Percentiles rank a stretch among this genome's conserved stretches.
These are phyloP conservation scores for Heliosperma pusillum DNA, from an alignment of 148 eudicot species.

Conservation along the genomic window DNA sequence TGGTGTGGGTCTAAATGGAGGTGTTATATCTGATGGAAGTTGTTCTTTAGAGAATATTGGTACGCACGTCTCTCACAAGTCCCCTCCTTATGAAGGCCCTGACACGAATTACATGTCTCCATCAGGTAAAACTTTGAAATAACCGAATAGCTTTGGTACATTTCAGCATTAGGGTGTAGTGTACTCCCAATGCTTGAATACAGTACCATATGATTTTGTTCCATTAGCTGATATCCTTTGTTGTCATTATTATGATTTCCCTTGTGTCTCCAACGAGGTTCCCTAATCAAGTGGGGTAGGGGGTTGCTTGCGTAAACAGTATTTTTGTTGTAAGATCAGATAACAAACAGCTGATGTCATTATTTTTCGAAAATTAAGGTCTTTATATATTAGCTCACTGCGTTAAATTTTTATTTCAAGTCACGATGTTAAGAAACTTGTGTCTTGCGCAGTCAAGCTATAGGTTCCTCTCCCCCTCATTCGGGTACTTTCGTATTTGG, in stretches of 20 bases:
- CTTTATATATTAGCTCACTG: background rate
- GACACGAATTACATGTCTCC: constrained; percentile 25
- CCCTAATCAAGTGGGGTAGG: background rate
- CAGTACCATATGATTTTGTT: background rate
- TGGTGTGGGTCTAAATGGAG: constrained; percentile 20
- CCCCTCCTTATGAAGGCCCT: constrained; percentile 29
- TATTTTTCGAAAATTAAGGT: background rate
- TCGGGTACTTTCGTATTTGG: background rate
- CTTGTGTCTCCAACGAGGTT: background rate
- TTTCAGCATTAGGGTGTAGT: too few relatives aligned
- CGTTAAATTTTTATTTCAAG: background rate
- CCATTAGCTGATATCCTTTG: background rate
- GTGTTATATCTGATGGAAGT: constrained; percentile 23
- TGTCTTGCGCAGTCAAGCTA: background rate
- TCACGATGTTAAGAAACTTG: background rate
- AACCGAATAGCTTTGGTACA: background rate
- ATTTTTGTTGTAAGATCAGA: background rate
- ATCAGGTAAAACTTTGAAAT: constrained; percentile 30
- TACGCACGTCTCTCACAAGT: constrained; percentile 26
- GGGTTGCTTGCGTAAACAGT: background rate
- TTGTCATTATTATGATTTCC: background rate
- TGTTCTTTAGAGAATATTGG: constrained; percentile 28
- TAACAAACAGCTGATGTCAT: background rate
- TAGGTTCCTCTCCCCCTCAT: background rate
- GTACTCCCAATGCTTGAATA: too few relatives aligned